Conservation (phyloP, 2,329 filamentous ascomycete genomes). For the Aspergillus caelatus region DNA sequence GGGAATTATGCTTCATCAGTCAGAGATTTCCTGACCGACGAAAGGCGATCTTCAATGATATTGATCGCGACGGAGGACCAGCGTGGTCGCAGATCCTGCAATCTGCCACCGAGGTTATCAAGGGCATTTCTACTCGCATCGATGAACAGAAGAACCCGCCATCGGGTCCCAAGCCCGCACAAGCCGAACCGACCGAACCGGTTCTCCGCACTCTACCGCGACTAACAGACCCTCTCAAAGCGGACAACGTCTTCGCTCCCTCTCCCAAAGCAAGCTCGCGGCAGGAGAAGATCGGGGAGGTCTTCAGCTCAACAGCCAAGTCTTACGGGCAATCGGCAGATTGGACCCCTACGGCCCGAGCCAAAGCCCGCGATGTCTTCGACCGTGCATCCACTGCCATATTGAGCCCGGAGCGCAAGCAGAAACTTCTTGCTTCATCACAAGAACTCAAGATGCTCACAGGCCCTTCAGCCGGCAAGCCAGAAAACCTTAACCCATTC, state of each 20-base stretch:
- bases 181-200: conserved; percentile 48
- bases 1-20: conserved; percentile 83
- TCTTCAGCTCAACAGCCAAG: conserved; percentile 49
- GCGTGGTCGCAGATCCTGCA: conserved; percentile 79
- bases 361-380: conserved; percentile 41
- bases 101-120: conserved; percentile 70
- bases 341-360: conserved; percentile 46
- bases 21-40: conserved; percentile 73
- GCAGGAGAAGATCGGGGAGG: conserved; percentile 41
- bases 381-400: conserved; percentile 43
- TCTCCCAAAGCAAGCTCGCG: conserved; percentile 40
- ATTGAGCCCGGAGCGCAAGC: conserved; percentile 44
- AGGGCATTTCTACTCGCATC: conserved; percentile 68
- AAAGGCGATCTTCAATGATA: conserved; percentile 81
- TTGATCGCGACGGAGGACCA: conserved; percentile 77
- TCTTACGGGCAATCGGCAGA: conserved; percentile 49
- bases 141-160: conserved; percentile 59
- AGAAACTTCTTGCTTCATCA: conserved; percentile 38
- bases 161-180: conserved; percentile 33
- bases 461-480: conserved; percentile 42
- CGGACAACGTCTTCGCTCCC: conserved; percentile 51
- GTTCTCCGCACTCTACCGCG: conserved; percentile 52
- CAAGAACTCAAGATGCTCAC: conserved; percentile 44
- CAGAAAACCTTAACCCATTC: conserved; percentile 54
- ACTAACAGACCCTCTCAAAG: conserved; percentile 52